Evolutionary conservation across 2,329 filamentous ascomycete genomes (phyloP).

Genomic region (Fusarium sp.): DNA sequence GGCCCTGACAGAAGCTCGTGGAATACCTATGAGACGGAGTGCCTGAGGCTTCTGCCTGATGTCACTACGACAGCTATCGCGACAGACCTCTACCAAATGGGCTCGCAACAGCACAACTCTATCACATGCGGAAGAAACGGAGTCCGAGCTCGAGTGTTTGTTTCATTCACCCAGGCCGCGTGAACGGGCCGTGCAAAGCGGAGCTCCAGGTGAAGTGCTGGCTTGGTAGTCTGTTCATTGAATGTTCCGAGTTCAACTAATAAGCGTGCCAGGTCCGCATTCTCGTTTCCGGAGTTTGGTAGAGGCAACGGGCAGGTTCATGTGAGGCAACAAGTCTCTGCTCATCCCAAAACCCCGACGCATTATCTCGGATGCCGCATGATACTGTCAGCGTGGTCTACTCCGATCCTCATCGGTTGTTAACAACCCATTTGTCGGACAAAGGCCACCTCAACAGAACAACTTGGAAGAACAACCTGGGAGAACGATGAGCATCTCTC

Average conservation of each 20-base stretch:
- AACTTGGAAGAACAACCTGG: conserved; percentile 49
- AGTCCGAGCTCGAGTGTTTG: conserved; percentile 6
- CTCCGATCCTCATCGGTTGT: conserved; percentile 50
- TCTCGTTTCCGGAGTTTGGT: conserved; percentile 57
- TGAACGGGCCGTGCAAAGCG: conserved; percentile 38
- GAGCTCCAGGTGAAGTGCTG: conserved; percentile 41
- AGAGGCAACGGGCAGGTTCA: conserved; percentile 62
- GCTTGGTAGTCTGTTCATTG: conserved; percentile 8
- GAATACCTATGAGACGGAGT: conserved; percentile 33
- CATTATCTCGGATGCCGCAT: conserved; percentile 55
- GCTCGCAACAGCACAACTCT: conserved; percentile 8
- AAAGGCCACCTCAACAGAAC: conserved; percentile 51
- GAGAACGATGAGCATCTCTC: conserved; percentile 48
- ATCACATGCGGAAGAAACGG: conserved; percentile 25
- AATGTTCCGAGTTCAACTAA: not conserved
- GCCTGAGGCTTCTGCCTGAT: conserved; percentile 21
- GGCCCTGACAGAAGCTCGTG: not conserved
- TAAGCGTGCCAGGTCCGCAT: conserved; percentile 55
- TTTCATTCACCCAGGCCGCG: conserved; percentile 5
- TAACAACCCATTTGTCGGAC: conserved; percentile 54
- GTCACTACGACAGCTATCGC: conserved; percentile 18
- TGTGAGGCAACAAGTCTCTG: conserved; percentile 57
- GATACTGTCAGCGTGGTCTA: conserved; percentile 65
- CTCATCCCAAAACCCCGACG: conserved; percentile 55
- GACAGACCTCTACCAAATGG: not conserved